A percentile compares a stretch with the other conserved stretches of the same genome.
These are phyloP conservation scores for Phytophthora litchii DNA, from an alignment of 352 stramenopile species.

Conservation along the genomic window DNA sequence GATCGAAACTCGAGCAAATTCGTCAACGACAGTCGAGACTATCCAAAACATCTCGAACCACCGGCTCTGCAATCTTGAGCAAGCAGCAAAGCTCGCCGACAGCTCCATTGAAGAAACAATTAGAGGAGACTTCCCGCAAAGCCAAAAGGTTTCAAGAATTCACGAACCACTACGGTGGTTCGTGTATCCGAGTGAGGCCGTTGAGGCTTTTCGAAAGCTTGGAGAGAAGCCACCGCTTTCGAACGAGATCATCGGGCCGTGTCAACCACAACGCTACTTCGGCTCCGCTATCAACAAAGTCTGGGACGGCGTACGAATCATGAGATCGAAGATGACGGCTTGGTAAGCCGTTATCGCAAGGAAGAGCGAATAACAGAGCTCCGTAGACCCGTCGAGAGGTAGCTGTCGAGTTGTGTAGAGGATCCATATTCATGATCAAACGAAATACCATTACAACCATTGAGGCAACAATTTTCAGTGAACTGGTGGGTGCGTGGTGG, in stretches of 20 bases:
- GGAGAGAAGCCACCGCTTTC: constrained; percentile 26
- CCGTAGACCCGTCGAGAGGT: too few species aligned
- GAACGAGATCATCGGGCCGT: constrained; percentile 32
- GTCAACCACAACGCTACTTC: constrained; percentile 41
- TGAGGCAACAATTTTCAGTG: too few species aligned
- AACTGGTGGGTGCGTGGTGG: too few species aligned
- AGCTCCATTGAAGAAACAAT: constrained; percentile 25
- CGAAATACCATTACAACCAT: too few species aligned
- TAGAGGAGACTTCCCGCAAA: constrained; percentile 7
- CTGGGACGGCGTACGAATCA: constrained; percentile 26
- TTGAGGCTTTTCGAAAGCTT: constrained; percentile 18
- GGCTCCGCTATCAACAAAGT: constrained; percentile 20
- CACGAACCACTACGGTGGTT: constrained; percentile 44
- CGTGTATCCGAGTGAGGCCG: constrained; percentile 34
- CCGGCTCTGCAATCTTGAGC: constrained; percentile 25
- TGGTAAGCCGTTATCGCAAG: too few species aligned
- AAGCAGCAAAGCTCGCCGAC: constrained; percentile 23
- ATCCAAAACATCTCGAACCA: constrained; percentile 24
- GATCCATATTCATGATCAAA: too few species aligned
- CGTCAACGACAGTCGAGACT: constrained; percentile 2
- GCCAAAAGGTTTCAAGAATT: constrained; percentile 21
- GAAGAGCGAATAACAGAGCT: too few species aligned
- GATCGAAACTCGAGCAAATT: constrained; percentile 1
- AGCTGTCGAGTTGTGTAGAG: too few species aligned
- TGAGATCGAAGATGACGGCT: constrained; percentile 26